Evolutionary conservation across 208 protist genomes (phyloP).

Genomic region (Wallacemonas sp.): DNA sequence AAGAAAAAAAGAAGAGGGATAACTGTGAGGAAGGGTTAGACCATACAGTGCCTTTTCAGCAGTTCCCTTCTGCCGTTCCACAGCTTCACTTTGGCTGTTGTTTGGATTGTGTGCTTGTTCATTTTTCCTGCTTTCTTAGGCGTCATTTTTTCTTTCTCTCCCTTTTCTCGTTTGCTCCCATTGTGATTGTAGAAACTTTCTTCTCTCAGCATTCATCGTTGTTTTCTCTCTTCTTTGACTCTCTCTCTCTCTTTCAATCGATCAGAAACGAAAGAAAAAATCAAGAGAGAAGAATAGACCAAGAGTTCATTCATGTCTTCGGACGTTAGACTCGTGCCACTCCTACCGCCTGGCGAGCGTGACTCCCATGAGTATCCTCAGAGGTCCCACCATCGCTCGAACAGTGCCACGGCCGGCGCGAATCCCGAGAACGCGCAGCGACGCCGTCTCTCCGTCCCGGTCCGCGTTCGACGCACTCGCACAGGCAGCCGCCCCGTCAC

Average conservation of each 20-base stretch:
- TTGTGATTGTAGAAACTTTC: not conserved
- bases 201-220: slow-evolving; percentile 5
- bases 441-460: slow-evolving; percentile 32
- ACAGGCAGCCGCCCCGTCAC: slow-evolving; percentile 24
- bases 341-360: not conserved
- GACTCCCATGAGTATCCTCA: not conserved
- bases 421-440: slow-evolving; percentile 1
- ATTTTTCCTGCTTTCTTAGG: slow-evolving; percentile 2
- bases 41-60: not conserved
- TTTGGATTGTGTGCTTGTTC: not conserved
- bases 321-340: slow-evolving; percentile 3
- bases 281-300: not conserved
- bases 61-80: not conserved
- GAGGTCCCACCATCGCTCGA: not conserved
- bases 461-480: slow-evolving; percentile 37
- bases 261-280: not conserved
- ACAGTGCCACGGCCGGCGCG: slow-evolving; percentile 1
- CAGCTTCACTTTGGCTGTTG: not conserved
- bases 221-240: slow-evolving; percentile 5
- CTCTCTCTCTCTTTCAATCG: not conserved
- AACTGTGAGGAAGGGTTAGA: not conserved
- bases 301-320: too few species aligned
- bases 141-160: not conserved
- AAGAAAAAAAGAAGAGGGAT: not conserved
- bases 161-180: not conserved